Conservation (phyloP, 768 basidiomycete species). For the Tephrocybe sp. region DNA sequence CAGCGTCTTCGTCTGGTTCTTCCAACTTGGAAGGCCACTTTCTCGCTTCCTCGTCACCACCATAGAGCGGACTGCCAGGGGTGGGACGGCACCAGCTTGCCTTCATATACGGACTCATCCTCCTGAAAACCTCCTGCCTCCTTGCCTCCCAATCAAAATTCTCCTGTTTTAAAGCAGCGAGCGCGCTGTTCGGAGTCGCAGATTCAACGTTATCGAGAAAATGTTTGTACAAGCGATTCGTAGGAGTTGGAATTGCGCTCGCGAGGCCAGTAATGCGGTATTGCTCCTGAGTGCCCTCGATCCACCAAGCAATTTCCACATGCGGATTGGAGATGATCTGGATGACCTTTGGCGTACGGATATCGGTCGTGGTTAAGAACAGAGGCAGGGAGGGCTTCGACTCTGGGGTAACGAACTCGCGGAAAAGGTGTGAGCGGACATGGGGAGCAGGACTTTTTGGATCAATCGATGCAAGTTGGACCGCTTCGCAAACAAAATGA, state of each 20-base stretch:
- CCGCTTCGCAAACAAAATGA: constrained; percentile 34
- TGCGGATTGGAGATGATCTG: constrained; percentile 49
- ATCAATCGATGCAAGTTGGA: constrained; percentile 60
- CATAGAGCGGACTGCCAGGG: constrained; percentile 54
- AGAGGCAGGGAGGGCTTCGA: constrained; percentile 49
- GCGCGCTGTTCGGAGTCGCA: constrained; percentile 11
- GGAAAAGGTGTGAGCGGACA: constrained; percentile 66
- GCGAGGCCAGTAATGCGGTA: constrained; percentile 65
- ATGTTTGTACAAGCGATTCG: constrained; percentile 30
- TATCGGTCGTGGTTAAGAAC: constrained; percentile 66
- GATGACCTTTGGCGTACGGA: constrained; percentile 64
- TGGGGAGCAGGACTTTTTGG: constrained; percentile 40
- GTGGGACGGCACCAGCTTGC: constrained; percentile 71
- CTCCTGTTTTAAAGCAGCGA: constrained; percentile 34
- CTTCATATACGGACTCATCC: constrained; percentile 58
- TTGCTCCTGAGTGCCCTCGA: constrained; percentile 62
- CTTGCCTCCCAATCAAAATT: constrained; percentile 66
- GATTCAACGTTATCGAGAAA: constrained; percentile 24
- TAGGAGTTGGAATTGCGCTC: constrained; percentile 51
- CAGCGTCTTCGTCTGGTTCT: constrained; percentile 38
- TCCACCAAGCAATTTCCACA: constrained; percentile 77
- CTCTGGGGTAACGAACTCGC: constrained; percentile 48
- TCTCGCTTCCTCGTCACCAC: constrained; percentile 54
- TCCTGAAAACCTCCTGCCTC: constrained; percentile 56
- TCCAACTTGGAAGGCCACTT: constrained; percentile 60